Evolutionary conservation across 306 rosid species (phyloP).

Genomic region (Begonia peltatifolia): DNA sequence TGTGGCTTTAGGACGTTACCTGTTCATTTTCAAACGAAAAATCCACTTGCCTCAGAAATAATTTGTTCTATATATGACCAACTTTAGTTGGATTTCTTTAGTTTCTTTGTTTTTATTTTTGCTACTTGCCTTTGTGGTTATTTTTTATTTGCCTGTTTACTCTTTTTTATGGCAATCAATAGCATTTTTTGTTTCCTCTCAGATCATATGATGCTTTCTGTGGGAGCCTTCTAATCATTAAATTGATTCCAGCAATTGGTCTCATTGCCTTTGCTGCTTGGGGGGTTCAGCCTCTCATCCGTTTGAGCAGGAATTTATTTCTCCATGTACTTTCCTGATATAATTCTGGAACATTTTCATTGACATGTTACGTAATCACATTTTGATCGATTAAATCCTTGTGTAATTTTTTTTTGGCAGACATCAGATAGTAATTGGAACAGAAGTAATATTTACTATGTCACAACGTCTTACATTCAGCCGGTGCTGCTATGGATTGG

Average conservation of each 20-base stretch:
- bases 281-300: constrained; percentile 77
- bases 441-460: constrained; percentile 50
- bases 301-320: constrained; percentile 51
- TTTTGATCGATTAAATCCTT: constrained; percentile 10
- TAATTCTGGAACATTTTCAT: constrained; percentile 11
- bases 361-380: constrained; percentile 11
- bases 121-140: not conserved
- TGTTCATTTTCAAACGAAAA: too few relatives aligned
- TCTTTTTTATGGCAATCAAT: constrained; percentile 1
- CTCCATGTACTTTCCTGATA: constrained; percentile 37
- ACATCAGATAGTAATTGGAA: constrained; percentile 69
- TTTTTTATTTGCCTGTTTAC: not conserved
- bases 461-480: constrained; percentile 61
- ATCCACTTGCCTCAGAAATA: too few relatives aligned
- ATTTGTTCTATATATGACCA: too few relatives aligned
- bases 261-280: constrained; percentile 81
- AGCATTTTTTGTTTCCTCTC: constrained; percentile 9
- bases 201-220: constrained; percentile 55
- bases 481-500: constrained; percentile 88
- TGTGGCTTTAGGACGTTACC: too few relatives aligned
- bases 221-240: constrained; percentile 40
- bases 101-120: too few relatives aligned
- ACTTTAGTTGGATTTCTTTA: too few relatives aligned
- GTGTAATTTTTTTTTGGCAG: constrained; percentile 28
- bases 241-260: constrained; percentile 67